These are phyloP conservation scores for Kewa caespitosa DNA, from an alignment of 179 eudicot species.

Conservation along the genomic window DNA sequence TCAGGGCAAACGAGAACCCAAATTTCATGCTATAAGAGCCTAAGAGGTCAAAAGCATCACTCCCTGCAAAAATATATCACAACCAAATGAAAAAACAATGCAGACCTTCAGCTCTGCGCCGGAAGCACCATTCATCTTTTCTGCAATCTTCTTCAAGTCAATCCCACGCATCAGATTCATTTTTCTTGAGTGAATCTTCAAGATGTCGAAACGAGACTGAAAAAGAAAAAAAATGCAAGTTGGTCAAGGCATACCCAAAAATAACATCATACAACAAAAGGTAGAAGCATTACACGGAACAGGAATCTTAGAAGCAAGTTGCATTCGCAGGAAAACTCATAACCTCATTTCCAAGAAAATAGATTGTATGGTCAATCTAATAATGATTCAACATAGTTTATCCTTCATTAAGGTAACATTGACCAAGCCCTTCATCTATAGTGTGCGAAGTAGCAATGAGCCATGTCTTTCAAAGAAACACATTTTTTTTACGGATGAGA, in stretches of 20 bases:
- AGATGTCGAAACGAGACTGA: conserved; percentile 92
- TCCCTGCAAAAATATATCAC: no score
- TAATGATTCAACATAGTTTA: background rate
- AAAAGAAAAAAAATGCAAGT: background rate
- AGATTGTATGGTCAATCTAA: background rate
- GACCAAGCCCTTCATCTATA: background rate
- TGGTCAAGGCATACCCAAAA: background rate
- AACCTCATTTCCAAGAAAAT: background rate
- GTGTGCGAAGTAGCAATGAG: background rate
- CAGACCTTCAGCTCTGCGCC: conserved; percentile 97
- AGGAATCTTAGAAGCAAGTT: background rate
- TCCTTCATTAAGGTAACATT: background rate
- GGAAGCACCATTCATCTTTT: conserved; percentile 92
- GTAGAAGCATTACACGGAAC: background rate
- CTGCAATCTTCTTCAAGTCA: conserved; percentile 93
- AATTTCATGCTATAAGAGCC: background rate
- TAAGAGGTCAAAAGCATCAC: background rate
- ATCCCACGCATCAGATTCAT: conserved; percentile 99
- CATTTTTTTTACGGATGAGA: background rate
- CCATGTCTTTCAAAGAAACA: background rate
- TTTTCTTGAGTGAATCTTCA: conserved; percentile 93
- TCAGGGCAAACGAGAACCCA: background rate
- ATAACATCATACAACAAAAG: background rate
- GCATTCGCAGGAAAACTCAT: background rate
- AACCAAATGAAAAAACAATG: background rate